Conservation (phyloP, 768 basidiomycete species). For the Ramaria rubella region DNA sequence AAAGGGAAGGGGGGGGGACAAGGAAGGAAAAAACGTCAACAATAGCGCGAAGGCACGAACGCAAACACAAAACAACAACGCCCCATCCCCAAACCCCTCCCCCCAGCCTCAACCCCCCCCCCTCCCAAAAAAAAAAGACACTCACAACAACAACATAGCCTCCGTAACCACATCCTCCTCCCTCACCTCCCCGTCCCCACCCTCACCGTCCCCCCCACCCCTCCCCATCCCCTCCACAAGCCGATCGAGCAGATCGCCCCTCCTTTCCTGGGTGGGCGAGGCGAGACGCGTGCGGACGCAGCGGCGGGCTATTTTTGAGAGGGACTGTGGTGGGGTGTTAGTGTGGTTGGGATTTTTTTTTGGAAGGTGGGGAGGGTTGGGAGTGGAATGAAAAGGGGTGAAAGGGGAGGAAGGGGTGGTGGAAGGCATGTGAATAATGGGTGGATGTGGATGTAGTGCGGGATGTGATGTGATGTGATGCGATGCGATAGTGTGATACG, state of each 20-base stretch:
- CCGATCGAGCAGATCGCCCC: slow-evolving; percentile 1
- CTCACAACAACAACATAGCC: slow-evolving; percentile 9
- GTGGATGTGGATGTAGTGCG: no score
- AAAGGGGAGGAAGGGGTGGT: no score
- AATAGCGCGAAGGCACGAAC: no score
- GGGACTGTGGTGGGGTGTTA: background rate
- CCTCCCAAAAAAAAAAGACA: background rate
- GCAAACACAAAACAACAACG: no score
- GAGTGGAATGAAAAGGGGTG: no score
- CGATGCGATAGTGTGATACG: no score
- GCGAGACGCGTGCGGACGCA: background rate
- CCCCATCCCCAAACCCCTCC: no score
- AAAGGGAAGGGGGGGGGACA: background rate
- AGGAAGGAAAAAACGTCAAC: background rate
- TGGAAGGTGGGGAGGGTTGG: no score
- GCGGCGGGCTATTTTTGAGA: slow-evolving; percentile 1
- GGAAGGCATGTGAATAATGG: no score
- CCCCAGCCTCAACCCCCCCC: no score
- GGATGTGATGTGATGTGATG: no score
- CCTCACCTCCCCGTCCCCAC: background rate
- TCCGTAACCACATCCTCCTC: slow-evolving; percentile 6
- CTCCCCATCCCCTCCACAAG: background rate
- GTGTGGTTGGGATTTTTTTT: no score
- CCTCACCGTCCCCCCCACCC: background rate
- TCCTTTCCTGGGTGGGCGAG: background rate